Base-by-base conservation (phyloP, 1,284 basidiomycete genomes). In the Cutaneotrichosporon dermatis region DNA sequence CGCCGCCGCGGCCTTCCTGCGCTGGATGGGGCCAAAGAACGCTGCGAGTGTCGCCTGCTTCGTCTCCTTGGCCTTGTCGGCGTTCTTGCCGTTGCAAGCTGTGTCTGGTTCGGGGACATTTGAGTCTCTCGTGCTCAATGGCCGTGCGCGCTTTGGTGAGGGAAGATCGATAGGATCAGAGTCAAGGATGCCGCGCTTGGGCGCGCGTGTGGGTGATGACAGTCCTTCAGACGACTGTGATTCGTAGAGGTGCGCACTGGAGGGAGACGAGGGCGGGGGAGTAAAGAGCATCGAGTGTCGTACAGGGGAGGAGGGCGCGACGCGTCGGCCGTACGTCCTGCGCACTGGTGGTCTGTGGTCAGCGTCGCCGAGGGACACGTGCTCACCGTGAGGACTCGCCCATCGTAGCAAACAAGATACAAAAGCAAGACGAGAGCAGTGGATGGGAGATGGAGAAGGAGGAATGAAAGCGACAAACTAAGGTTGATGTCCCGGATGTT, bases 241-340 rank as follows among this genome's bases (percentile, higher is more conserved):
- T 10, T 36, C 37, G 4, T 48, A 16, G 16, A 33, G 34, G 34
- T 25, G 34, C 4, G 46, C 46, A 13, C 15, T 15, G 12, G 16
- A 25, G 6, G 42, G 51, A 9, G 51, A 39, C 35, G 59, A 57
- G 33, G 60, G 53, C 2, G 61, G 58, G 1, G 57, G 51, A 6
- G 46, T 55, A 45, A 43, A 55, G 15, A 56, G 34, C 34, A 60
- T 25, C 11, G 33, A n/a, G n/a, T 42, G 42, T 6, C 50, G 48
- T 4, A 66, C 59, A 15, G 66, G 57, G 4, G 64, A 44, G 8
- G 57, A 25, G 0, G 54, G 42, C 4, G 62, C 55, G 6, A 46
- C 57, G 16, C 64, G 44, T 48, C 65, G 68, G 42, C 73, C 71
- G 48, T 75, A 75, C 35, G 73, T 75, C 51, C 68, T 48, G 15